Evolutionary conservation across 805 yeast species (phyloP).

Genomic region (Suhomyces xylopsoci): DNA sequence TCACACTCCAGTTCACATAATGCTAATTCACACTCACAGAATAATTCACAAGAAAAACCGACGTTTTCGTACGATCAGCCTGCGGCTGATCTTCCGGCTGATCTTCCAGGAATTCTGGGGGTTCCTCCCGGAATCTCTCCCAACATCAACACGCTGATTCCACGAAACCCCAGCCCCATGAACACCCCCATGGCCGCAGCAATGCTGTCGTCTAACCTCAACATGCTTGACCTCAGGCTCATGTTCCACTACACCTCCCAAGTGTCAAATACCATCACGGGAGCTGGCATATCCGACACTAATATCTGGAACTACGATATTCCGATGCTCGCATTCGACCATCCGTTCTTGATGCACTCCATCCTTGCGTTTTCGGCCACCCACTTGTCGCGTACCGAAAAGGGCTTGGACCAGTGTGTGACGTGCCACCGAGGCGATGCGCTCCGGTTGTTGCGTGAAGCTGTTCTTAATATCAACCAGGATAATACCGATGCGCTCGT

Average conservation of each 20-base stretch:
- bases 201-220: constrained; percentile 32
- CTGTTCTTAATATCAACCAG: constrained; percentile 76
- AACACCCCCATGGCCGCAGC: constrained; percentile 9
- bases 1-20: no score
- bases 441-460: constrained; percentile 72
- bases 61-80: no score
- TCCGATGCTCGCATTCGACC: constrained; percentile 81
- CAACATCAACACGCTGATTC: constrained; percentile 15
- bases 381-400: constrained; percentile 74
- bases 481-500: constrained; percentile 92
- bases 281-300: constrained; percentile 84
- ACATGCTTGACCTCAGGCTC: constrained; percentile 72
- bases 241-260: constrained; percentile 85
- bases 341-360: constrained; percentile 90
- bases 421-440: constrained; percentile 89
- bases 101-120: no score
- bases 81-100: constrained; percentile 12
- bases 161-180: constrained; percentile 4
- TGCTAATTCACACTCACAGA: no score
- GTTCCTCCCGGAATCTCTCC: constrained; percentile 20
- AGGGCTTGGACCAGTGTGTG: constrained; percentile 75
- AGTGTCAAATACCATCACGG: constrained; percentile 84
- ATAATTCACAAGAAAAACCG: no score
- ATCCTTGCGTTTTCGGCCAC: constrained; percentile 90
- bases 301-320: constrained; percentile 86